Evolutionary conservation across 345 rosid species (phyloP).

Genomic region (Syzygium aromaticum): DNA sequence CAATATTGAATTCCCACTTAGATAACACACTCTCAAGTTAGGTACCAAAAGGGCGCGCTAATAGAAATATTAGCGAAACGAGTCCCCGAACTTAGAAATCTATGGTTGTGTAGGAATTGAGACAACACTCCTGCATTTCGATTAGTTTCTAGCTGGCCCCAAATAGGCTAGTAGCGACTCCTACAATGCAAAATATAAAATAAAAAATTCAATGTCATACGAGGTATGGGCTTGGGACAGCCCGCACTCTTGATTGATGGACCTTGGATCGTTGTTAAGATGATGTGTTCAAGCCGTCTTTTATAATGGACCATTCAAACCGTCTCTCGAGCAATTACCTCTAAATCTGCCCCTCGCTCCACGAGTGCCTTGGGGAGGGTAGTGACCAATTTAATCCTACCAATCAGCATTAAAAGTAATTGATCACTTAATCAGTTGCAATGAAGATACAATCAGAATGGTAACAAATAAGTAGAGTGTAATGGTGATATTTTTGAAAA

Average conservation of each 20-base stretch:
- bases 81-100: fast-evolving
- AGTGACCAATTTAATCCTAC: too few relatives aligned
- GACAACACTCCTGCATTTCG: too few relatives aligned
- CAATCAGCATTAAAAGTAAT: too few relatives aligned
- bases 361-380: too few relatives aligned
- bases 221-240: neutral
- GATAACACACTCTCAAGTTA: neutral
- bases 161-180: neutral
- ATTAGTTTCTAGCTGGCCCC: neutral
- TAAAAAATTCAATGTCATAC: fast-evolving
- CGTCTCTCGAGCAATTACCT: neutral
- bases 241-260: fast-evolving
- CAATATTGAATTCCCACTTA: neutral
- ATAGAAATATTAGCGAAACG: too few relatives aligned
- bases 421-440: too few relatives aligned
- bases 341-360: too few relatives aligned
- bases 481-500: too few relatives aligned
- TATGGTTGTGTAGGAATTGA: too few relatives aligned
- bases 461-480: too few relatives aligned
- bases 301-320: neutral
- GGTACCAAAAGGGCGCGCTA: fast-evolving
- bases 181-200: neutral
- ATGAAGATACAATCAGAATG: too few relatives aligned
- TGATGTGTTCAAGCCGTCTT: neutral
- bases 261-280: neutral